Base-by-base conservation (phyloP, 1,139 yeast genomes). In the Candida tropicalis region DNA sequence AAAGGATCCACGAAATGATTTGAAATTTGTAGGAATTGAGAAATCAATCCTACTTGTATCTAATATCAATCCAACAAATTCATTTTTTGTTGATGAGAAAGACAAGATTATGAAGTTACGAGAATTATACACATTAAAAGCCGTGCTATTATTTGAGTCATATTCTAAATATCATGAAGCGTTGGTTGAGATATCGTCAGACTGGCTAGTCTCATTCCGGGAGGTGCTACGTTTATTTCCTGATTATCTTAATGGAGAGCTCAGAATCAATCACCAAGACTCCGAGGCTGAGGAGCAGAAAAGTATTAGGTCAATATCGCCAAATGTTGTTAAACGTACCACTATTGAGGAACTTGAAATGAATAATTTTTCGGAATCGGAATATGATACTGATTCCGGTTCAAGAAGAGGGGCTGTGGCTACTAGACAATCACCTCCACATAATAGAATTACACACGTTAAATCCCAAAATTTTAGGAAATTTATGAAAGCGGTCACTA, bases 401-500 rank as follows among this genome's bases (percentile, higher is more conserved):
- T 62, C 70, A 17, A 33, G 16, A 17, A 40, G 28, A 38, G 35
- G 33, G 31, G 26, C n/a, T 15, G 24, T 24, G 7, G 15, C 23
- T 3, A 10, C 25, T 9, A 28, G 17, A 28, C 41, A 28, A 37
- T 34, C 26, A 20, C 37, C 22, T 20, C 62, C 62, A 47, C 54
- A 65, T 18, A 7, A n/a, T 8, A 23, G 9, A 11, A 13, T 11
- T 9, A 7, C 15, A 0, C 60, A 56, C 8, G 33, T 36, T n/a
- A 44, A 42, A 22, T 34, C 42, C 10, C 46, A 43, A 34, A 38
- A 56, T 56, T 44, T 50, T 60, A 20, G 53, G 59, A 35, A 62
- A 59, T 73, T 74, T 47, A 56, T 56, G 20, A 68, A 60, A 47
- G 77, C 87, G 0, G 73, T 82, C 0, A 71, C 71, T 40, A 72